These are phyloP conservation scores for Eugenia klotzschiana DNA, from an alignment of 441 rosid species.

Conservation along the genomic window DNA sequence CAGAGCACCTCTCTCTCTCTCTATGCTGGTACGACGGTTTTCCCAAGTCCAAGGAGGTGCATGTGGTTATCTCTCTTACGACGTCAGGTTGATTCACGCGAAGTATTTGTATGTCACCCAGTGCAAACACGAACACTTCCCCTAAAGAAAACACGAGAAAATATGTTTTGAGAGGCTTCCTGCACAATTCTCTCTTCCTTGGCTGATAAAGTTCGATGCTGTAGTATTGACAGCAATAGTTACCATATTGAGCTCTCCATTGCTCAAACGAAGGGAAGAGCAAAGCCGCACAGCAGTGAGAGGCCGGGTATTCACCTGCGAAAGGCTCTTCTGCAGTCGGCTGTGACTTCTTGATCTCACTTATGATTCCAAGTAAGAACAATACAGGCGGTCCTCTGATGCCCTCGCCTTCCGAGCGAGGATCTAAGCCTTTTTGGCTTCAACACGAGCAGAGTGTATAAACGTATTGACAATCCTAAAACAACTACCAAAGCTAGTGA, in stretches of 20 bases:
- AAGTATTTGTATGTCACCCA: conserved; percentile 7
- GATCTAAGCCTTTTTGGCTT: not conserved
- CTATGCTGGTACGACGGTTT: conserved; percentile 2
- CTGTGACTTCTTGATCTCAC: not conserved
- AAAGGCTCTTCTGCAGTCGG: not conserved
- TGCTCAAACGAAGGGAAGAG: conserved; percentile 8
- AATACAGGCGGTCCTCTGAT: not conserved
- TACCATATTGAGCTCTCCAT: conserved; percentile 1
- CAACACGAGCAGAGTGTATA: not conserved
- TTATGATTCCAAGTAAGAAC: not conserved
- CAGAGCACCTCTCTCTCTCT: conserved; percentile 1
- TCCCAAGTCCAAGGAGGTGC: conserved; percentile 13
- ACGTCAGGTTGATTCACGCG: not conserved
- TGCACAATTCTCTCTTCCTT: not conserved
- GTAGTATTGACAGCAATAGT: not conserved
- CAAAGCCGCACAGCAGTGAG: not conserved
- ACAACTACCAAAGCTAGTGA: not conserved
- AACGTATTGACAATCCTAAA: not conserved
- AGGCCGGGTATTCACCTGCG: not conserved
- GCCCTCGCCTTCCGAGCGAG: not conserved
- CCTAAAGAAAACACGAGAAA: not conserved
- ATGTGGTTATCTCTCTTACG: conserved; percentile 6
- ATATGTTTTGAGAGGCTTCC: not conserved
- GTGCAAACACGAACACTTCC: not conserved
- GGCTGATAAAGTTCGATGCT: not conserved